Base-by-base conservation (phyloP, 1,284 basidiomycete species). In the Mycosarcoma mackinlayi region DNA sequence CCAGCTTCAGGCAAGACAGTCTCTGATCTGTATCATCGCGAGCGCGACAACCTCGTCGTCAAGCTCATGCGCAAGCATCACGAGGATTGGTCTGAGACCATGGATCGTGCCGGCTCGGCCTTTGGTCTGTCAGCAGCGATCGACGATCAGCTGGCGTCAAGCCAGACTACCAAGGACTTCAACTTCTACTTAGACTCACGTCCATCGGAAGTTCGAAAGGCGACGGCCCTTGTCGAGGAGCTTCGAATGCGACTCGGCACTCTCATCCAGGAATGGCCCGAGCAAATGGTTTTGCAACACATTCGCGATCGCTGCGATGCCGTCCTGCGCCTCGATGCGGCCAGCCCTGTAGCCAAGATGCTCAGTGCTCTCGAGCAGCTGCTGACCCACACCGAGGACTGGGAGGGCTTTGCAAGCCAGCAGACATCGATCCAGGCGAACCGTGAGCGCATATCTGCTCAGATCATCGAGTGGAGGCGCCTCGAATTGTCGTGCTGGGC, bases 211-310 rank as follows among this genome's bases (percentile, higher is more conserved):
- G 46, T 67, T 1, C 51, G 56, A n/a, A 77, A 73, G 31, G 66
- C 70, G 18, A 71, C 64, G 3, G 51, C 52, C 4, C 64, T 82
- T 34, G 71, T 81, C 16, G 41, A 61, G 19, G 63, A 58, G 16
- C 60, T 82, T 18, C 60, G 61, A 7, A 35, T 23, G 6, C 71
- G 73, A 5, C 59, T 80, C n/a, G 44, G 35, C 5, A 60, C 13
- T 6, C 86, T 98, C 21, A 87, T 91, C 34, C 83, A 85, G 60
- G 90, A 94, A 72, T 98, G 93, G 93, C 95, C 96, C 0, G 96
- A 98, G 71, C 96, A 98, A 82, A 93, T 95, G 90, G 93, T 97
- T 6, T 86, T 98, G 28, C 91, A 91, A 53, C 90, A 97, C 82
- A 87, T 99, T 41, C 85, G 86, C 24, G 88, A 88, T 55, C 90